These are phyloP conservation scores for Mycena belliarum DNA, from an alignment of 768 basidiomycete species.

Conservation along the genomic window DNA sequence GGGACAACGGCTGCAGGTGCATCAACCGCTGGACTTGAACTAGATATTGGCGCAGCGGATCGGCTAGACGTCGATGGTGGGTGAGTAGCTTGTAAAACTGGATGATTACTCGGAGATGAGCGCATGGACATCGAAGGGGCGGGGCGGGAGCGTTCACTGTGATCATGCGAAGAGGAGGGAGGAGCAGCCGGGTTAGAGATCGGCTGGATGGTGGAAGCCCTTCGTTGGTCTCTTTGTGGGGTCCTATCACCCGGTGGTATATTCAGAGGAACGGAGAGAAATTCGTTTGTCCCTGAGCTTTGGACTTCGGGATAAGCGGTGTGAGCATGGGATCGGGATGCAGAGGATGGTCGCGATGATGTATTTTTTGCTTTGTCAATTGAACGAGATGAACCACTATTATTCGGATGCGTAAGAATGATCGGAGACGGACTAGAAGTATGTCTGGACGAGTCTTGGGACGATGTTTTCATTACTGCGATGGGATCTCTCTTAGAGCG, in stretches of 20 bases:
- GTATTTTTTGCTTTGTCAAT: background rate
- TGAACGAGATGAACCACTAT: slow-evolving; percentile 5
- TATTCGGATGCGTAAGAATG: background rate
- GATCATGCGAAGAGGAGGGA: background rate
- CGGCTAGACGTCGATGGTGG: background rate
- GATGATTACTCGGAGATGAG: background rate
- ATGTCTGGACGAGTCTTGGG: slow-evolving; percentile 16
- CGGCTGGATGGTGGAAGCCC: background rate
- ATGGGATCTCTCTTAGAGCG: slow-evolving; percentile 17
- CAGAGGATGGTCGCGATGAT: background rate
- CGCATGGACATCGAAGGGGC: slow-evolving; percentile 1
- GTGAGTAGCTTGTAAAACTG: background rate
- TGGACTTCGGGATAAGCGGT: background rate
- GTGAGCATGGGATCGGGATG: slow-evolving; percentile 6
- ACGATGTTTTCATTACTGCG: slow-evolving; percentile 17
- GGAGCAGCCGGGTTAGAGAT: background rate
- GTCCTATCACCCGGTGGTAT: background rate
- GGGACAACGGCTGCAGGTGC: background rate
- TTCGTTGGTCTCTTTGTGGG: slow-evolving; percentile 1
- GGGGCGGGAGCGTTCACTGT: background rate
- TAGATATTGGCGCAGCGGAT: background rate
- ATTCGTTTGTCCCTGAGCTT: background rate
- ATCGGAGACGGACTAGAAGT: slow-evolving; percentile 8
- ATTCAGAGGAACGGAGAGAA: background rate
- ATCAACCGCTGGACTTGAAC: background rate